Base-by-base conservation (phyloP, 2,329 filamentous ascomycete species). In the Trichoderma gracile region DNA sequence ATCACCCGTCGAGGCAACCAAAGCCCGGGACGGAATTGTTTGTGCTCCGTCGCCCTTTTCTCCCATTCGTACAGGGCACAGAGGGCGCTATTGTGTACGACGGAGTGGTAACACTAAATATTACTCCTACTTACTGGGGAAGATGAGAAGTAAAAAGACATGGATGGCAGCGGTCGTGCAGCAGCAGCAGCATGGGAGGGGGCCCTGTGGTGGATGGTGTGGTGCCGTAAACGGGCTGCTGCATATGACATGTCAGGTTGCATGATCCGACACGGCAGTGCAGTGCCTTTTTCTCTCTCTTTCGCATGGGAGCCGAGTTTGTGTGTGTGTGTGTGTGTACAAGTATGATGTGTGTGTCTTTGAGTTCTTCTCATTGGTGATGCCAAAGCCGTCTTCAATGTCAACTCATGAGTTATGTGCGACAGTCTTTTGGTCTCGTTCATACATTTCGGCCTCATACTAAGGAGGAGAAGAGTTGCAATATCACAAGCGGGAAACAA, bases 211-310 rank as follows among this genome's bases (percentile, higher is more conserved):
- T 54, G 49, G 40, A 38, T 30, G 50, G 33, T 8, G 33, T 38
- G 10, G 33, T 46, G 25, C 59, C 49, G 47, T 43, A 56, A 63
- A 54, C 30, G 60, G 50, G 27, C 45, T 45, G 33, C 33, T 63
- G 33, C 56, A 60, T 52, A 63, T 63, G 60, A 63, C 60, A 63
- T 55, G 60, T 63, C 60, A 56, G 43, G 52, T 63, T 63, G 50
- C 60, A 63, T 54, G 59, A 62, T 62, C 50, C 59, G 59, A 54
- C 59, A 62, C 50, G 59, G 59, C 59, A 62, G 59, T 52, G 57
- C 57, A 38, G 33, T 38, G 33, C 33, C 33, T 38, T 38, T 38
- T 38, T 14, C 10, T 4, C 8, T 9, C 8, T 9, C 9, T 2
- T 38, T 52, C 46, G 57, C 52, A 60, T 38, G 23, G 54, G 42